These are phyloP conservation scores for Toxicodendron radicans DNA, from an alignment of 345 rosid genomes.

Conservation along the genomic window DNA sequence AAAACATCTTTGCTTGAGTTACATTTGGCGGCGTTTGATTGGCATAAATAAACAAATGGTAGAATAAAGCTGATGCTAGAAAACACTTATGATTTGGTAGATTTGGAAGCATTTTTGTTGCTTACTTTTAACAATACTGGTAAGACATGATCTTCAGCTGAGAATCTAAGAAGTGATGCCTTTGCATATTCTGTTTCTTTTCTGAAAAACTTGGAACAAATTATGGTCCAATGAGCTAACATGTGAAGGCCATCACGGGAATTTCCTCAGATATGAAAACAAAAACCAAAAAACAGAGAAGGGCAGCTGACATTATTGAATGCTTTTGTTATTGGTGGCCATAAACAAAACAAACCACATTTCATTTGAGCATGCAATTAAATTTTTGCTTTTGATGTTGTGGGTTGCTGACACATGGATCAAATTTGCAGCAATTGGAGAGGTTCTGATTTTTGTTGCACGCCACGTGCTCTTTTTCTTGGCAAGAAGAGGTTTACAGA, in stretches of 20 bases:
- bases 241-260: slow-evolving; percentile 31
- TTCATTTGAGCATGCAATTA: slow-evolving; percentile 11
- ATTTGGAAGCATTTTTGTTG: no score
- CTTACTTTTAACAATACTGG: no score
- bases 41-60: no score
- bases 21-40: no score
- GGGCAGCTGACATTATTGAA: slow-evolving; percentile 6
- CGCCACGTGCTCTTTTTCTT: neutral
- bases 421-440: neutral
- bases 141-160: slow-evolving; percentile 6
- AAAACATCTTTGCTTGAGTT: no score
- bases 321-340: slow-evolving; percentile 10
- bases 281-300: no score
- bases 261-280: neutral
- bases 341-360: slow-evolving; percentile 6
- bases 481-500: neutral
- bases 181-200: slow-evolving; percentile 5
- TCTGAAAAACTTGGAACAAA: neutral
- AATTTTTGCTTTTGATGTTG: slow-evolving; percentile 9
- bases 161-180: slow-evolving; percentile 4
- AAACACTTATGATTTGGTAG: no score
- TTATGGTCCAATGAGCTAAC: slow-evolving; percentile 15
- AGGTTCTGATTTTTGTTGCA: neutral
- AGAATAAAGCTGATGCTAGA: no score
- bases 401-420: slow-evolving; percentile 20